phyloP scores from a whole-genome alignment of 805 yeast species.

The Yamadazyma takamatsuzukensis region DNA sequence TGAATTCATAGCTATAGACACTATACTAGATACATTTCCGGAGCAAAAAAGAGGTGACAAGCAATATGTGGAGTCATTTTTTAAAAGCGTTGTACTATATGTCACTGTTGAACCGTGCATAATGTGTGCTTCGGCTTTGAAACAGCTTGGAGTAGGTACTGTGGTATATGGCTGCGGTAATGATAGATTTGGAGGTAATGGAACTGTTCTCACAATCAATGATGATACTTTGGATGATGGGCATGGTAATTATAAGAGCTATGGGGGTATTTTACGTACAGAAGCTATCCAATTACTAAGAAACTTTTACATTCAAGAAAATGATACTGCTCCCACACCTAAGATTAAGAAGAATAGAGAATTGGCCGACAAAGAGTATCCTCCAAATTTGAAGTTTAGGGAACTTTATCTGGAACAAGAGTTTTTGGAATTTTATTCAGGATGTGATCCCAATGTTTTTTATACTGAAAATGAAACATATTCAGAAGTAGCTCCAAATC shows the following conservation, averaged over 20 bases:
- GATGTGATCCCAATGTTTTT: constrained; percentile 18
- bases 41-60: constrained; percentile 18
- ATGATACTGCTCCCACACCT: constrained; percentile 80
- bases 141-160: constrained; percentile 68
- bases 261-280: constrained; percentile 74
- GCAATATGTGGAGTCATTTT: constrained; percentile 28
- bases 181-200: constrained; percentile 96
- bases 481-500: constrained; percentile 26
- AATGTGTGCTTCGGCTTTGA: constrained; percentile 92
- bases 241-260: constrained; percentile 44
- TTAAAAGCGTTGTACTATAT: constrained; percentile 63
- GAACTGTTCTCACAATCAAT: constrained; percentile 64
- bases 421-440: constrained; percentile 48
- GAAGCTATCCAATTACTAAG: constrained; percentile 83
- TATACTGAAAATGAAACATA: constrained; percentile 1
- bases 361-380: constrained; percentile 54
- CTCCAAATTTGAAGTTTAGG: constrained; percentile 52
- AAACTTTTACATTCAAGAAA: constrained; percentile 80
- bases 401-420: constrained; percentile 49
- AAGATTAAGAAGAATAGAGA: constrained; percentile 67
- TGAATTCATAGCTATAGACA: constrained; percentile 71
- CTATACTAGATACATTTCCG: constrained; percentile 9
- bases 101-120: constrained; percentile 98
- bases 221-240: constrained; percentile 13
- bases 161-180: constrained; percentile 93